phyloP scores from a whole-genome alignment of 768 basidiomycete species.

The Leccinum broughii region DNA sequence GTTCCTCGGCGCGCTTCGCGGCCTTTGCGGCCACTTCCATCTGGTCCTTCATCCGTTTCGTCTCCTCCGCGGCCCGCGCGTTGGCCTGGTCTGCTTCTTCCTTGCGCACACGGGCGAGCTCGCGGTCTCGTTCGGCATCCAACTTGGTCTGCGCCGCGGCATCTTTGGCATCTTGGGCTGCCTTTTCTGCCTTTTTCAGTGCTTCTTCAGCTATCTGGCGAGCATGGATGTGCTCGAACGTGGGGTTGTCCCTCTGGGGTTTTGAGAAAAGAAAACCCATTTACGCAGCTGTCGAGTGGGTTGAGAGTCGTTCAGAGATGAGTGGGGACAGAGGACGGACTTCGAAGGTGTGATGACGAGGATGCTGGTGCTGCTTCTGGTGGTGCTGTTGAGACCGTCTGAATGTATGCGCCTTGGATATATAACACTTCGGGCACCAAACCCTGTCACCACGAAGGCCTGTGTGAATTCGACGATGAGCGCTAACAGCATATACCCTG shows the following conservation, averaged over 20 bases:
- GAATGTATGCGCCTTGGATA: background rate
- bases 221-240: background rate
- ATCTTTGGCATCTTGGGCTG: background rate
- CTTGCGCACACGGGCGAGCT: background rate
- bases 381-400: background rate
- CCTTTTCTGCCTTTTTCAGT: background rate
- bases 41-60: conserved; percentile 2
- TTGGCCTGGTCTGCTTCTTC: background rate
- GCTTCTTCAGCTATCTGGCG: background rate
- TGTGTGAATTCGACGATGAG: background rate
- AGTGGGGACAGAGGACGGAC: background rate
- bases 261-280: conserved; percentile 13
- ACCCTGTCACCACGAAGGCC: background rate
- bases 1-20: conserved; percentile 1
- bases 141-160: background rate
- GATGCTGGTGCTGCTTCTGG: background rate
- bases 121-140: background rate
- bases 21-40: conserved; percentile 8
- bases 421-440: background rate
- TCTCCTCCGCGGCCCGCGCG: background rate
- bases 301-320: background rate
- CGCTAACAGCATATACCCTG: background rate
- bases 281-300: background rate
- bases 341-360: background rate
- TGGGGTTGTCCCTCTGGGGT: background rate